Evolutionary conservation across 208 protist genomes (phyloP), one percentile per base, ranked within the genome.

Genomic region (Wallacemonas sp.): DNA sequence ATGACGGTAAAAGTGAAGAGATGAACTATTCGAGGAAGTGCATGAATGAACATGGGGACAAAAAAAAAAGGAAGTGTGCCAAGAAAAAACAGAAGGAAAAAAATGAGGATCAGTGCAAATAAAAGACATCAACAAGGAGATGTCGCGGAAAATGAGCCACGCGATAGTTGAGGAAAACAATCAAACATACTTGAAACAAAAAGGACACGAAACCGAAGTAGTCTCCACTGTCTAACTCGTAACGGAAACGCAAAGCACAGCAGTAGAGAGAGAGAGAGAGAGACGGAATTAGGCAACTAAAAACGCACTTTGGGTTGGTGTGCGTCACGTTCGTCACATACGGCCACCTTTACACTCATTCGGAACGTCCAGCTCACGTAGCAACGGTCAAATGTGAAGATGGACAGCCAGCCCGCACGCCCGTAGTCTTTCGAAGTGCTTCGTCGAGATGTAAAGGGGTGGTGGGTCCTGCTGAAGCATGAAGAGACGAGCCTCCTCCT

Each of bases 401-500:
- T 41, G 14, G 0, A 5, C n/a, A 14, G 39, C 73, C n/a, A 79
- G 8, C 12, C 56, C 53, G 2, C 34, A 63, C 1, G 14, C 15
- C 22, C 60, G 71, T 65, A 88, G 55, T 33, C 72, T 46, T 2
- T 71, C 30, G 26, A 82, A 68, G 17, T 55, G 68, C 1, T 41
- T 38, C 21, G 70, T 45, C 34, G 54, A 36, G 27, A 90, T 67
- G 56, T 84, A 90, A 3, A 90, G 62, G 19, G 83, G 79, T 0
- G 58, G 66, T 6, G 73, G 73, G n/a, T 63, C 36, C 53, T 85
- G 72, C 21, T 39, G 39, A 1, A 12, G 8, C 19, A 63, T 9
- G 33, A 80, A 65, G 38, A 36, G 60, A 1, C 21, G 26, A 11
- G 59, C 38, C 22, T 73, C 49, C 8, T 46, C 47, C 8, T 53